Percentiles rank a stretch among this genome's conserved stretches.
phyloP scores from a whole-genome alignment of 2,329 filamentous ascomycete species.

The Trichoderma sp. region DNA sequence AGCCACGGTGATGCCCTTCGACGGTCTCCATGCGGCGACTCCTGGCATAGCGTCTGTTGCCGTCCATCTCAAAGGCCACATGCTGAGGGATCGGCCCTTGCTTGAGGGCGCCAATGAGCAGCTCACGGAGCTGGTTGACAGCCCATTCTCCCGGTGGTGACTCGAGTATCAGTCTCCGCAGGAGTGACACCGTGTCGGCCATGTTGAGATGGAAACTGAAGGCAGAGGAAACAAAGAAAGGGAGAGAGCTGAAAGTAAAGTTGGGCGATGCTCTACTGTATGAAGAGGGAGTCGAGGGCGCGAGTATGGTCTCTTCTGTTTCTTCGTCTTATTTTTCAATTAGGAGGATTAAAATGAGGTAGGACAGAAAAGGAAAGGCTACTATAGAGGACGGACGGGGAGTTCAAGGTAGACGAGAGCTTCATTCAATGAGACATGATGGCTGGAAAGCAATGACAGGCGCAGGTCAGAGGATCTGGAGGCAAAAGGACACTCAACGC shows the following conservation, averaged over 20 bases:
- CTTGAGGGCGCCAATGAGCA: conserved; percentile 83
- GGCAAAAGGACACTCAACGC: conserved; percentile 14
- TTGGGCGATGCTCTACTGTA: background rate
- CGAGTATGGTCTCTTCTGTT: background rate
- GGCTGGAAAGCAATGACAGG: conserved; percentile 15
- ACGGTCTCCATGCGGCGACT: conserved; percentile 93
- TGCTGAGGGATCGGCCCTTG: conserved; percentile 93
- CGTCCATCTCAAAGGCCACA: conserved; percentile 99
- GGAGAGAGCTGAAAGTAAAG: conserved; percentile 1
- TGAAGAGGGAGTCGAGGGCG: background rate
- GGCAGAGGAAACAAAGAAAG: background rate
- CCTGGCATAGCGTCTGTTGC: conserved; percentile 89
- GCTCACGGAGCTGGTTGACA: conserved; percentile 74
- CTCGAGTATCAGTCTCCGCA: conserved; percentile 72
- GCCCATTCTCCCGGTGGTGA: conserved; percentile 92
- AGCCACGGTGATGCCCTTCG: conserved; percentile 93
- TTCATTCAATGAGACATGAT: conserved; percentile 24
- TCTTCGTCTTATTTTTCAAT: conserved; percentile 3
- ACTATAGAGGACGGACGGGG: background rate
- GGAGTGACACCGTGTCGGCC: conserved; percentile 56
- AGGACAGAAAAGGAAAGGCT: conserved; percentile 25
- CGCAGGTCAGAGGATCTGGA: conserved; percentile 8
- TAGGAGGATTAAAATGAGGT: conserved; percentile 20
- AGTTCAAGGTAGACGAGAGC: conserved; percentile 9
- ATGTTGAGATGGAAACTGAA: conserved; percentile 40